Conservation (phyloP, 2,329 filamentous ascomycete species). For the Calonectria pseudoturangicola region DNA sequence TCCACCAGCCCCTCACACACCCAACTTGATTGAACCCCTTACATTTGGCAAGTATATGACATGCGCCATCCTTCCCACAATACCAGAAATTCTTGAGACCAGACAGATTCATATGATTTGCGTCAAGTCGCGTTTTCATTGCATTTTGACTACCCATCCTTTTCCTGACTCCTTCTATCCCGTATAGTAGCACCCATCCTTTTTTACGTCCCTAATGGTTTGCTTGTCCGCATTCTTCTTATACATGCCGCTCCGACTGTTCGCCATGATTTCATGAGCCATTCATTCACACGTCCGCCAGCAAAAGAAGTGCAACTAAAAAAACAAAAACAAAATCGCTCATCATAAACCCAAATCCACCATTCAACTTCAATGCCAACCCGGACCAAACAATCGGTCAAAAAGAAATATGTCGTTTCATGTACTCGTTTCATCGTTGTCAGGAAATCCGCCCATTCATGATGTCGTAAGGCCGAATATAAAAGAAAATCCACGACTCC, state of each 20-base stretch:
- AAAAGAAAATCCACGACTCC: constrained; percentile 42
- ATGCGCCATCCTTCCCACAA: neutral
- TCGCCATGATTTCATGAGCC: constrained; percentile 21
- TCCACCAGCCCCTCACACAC: neutral
- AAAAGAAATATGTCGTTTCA: constrained; percentile 52
- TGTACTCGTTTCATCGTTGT: constrained; percentile 55
- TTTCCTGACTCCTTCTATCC: constrained; percentile 22
- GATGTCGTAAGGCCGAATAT: constrained; percentile 41
- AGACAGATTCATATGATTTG: neutral
- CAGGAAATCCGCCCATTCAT: constrained; percentile 46
- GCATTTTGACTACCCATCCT: constrained; percentile 22
- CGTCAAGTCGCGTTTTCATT: constrained; percentile 9
- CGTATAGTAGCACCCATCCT: neutral
- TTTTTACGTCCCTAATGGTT: constrained; percentile 12
- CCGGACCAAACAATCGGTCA: constrained; percentile 47
- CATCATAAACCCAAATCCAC: constrained; percentile 42
- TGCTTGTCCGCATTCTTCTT: constrained; percentile 21
- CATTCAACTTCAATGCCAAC: constrained; percentile 35
- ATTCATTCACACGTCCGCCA: neutral
- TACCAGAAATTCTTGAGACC: neutral
- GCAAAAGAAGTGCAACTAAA: constrained; percentile 11
- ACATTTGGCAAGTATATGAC: neutral
- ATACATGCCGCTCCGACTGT: constrained; percentile 21
- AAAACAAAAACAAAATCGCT: constrained; percentile 40
- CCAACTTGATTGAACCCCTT: neutral